Evolutionary conservation across 495 filamentous ascomycete species (phyloP).

Genomic region (Neurospora sp.): DNA sequence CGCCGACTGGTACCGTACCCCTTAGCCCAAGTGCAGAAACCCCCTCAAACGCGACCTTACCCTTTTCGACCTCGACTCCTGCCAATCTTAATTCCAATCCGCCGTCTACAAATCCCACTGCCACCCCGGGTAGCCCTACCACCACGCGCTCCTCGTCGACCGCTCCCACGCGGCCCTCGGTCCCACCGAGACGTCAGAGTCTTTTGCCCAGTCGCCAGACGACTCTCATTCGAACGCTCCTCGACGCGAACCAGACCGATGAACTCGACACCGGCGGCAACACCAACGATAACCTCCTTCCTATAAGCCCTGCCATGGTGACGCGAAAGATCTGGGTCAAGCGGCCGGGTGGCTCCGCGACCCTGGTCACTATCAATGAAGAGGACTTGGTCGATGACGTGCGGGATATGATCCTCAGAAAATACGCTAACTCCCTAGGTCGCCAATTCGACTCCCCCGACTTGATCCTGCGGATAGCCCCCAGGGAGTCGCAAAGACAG

Average conservation of each 20-base stretch:
- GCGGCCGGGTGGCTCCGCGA: conserved; percentile 73
- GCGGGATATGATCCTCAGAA: conserved; percentile 81
- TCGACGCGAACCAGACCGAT: conserved; percentile 23
- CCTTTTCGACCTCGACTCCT: background rate
- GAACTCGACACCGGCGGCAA: conserved; percentile 21
- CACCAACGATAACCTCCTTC: conserved; percentile 24
- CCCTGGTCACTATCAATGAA: conserved; percentile 71
- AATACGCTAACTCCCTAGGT: conserved; percentile 88
- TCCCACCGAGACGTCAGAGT: conserved; percentile 33
- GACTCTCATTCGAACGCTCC: conserved; percentile 36
- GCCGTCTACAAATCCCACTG: background rate
- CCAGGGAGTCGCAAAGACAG: conserved; percentile 69
- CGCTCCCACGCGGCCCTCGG: conserved; percentile 13
- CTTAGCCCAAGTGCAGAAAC: background rate
- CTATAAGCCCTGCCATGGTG: conserved; percentile 44
- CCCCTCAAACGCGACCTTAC: background rate
- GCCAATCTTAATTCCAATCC: conserved; percentile 1
- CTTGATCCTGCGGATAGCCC: conserved; percentile 70
- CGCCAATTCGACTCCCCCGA: conserved; percentile 85
- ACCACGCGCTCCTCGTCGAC: conserved; percentile 13
- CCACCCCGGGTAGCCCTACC: conserved; percentile 4
- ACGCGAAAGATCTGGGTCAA: conserved; percentile 91
- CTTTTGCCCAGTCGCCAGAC: conserved; percentile 38
- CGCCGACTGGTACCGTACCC: background rate
- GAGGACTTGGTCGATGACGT: conserved; percentile 94